Evolutionary conservation across 2,329 filamentous ascomycete genomes (phyloP), one percentile per base, ranked within the genome.

Genomic region (Hymenoscyphus salicellus): DNA sequence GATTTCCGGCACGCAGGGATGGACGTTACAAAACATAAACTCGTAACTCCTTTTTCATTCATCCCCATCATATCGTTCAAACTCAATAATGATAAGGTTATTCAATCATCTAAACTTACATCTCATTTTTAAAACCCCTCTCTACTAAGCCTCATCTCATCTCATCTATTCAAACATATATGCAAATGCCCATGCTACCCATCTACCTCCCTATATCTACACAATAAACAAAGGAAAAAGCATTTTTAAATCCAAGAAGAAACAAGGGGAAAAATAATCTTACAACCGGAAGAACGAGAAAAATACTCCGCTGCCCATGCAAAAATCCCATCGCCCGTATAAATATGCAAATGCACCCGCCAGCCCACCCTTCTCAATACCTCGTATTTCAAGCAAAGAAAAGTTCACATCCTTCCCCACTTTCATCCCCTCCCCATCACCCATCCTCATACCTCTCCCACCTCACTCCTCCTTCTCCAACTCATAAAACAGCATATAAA

Each of bases 401-500:
- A 30, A 30, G 3, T 43, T n/a, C 4, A 38, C 41, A n/a, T 26
- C 43, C 20, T 14, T 20, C 11, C 43, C 43, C 43, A 6, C 17
- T 6, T 20, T 2, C 6, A 46, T 20, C 43, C 43, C n/a, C 2
- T 16, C 41, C 17, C 14, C 41, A n/a, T 20, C 17, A 41, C 41
- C 4, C 16, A 43, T 43, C n/a, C 41, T 6, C 6, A 17, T 6
- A 43, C 4, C 5, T 3, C 14, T 6, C n/a, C 14, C 14, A n/a
- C n/a, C 17, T 23, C n/a, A 46, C 5, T 69, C 71, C 1, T 69
- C 68, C 55, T 67, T 71, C 23, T 75, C 90, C 72, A 96, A 80
- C 80, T 98, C 94, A 78, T 99, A 99, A 77, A 99, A 99, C 60
- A 99, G 78, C 75, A 99, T 80, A 77, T 99, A 99, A 0, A 98